Evolutionary conservation across 192 early-diverging fungal species (phyloP), one percentile per base, ranked within the genome.

Genomic region (Backusella sp.): DNA sequence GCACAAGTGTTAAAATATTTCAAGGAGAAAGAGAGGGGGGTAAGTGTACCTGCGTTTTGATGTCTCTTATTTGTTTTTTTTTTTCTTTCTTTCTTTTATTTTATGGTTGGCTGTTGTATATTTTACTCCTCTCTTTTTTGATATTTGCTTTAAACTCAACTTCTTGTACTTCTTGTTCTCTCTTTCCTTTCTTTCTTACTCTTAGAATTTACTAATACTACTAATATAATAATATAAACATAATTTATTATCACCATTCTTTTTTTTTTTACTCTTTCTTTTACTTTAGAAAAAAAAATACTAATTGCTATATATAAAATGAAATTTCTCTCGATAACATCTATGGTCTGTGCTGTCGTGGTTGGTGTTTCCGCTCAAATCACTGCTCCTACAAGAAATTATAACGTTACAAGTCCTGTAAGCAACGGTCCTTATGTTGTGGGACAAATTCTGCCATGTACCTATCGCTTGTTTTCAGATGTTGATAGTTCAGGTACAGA

Each of bases 391-490:
- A 73, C 70, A 21, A 66, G 74, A 66, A 78, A 76, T 66, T 82
- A 73, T 41, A 82, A 82, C 62, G 77, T 82, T 32, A 78, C 80
- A 3, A 76, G 69, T 36, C 80, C 80, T 70, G 65, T 66, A n/a
- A 39, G 59, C 34, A 74, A 74, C 11, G 41, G 59, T 17, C 73
- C 73, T 34, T 74, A 74, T n/a, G 59, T 66, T 9, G 39, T 74
- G 15, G 62, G 62, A 14, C 73, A 74, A 46, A 74, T 74, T 21
- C 19, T 74, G 41, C 62, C 73, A 35, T 74, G 77, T 56, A 78
- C 73, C 7, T 82, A 75, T 44, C 73, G 74, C 46, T 56, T 82
- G 9, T 72, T 82, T 35, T 73, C 52, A 37, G 70, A 74, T 59
- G 67, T 71, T 19, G 70, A 71, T 81, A 71, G 68, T 52, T 72